These are phyloP conservation scores for Lecanosticta acicola DNA, from an alignment of 2,329 filamentous ascomycete species.

Conservation along the genomic window DNA sequence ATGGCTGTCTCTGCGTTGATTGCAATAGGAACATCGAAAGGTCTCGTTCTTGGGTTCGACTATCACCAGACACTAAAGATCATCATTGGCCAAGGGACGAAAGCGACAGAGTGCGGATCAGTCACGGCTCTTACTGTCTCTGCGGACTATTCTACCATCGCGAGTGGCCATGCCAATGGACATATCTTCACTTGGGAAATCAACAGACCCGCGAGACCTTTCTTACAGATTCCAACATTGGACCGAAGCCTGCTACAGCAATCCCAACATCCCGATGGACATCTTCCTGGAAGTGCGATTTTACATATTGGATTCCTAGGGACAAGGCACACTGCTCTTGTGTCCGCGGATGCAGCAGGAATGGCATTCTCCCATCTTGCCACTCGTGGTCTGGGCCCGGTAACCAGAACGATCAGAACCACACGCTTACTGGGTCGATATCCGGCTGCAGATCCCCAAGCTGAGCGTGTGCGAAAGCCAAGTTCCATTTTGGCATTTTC, in stretches of 20 bases:
- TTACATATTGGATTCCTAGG: slow-evolving; percentile 93
- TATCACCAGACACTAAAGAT: slow-evolving; percentile 93
- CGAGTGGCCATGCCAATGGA: slow-evolving; percentile 81
- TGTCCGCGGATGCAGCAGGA: slow-evolving; percentile 87
- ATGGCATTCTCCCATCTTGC: slow-evolving; percentile 99
- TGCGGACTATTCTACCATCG: slow-evolving; percentile 87
- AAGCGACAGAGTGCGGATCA: slow-evolving; percentile 85
- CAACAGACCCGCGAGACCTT: slow-evolving; percentile 72
- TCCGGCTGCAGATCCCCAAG: slow-evolving; percentile 60
- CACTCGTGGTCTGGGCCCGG: slow-evolving; percentile 78
- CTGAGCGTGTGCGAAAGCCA: slow-evolving; percentile 70
- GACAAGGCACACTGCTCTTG: slow-evolving; percentile 85
- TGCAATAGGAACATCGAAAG: slow-evolving; percentile 87
- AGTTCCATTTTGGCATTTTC: slow-evolving; percentile 93
- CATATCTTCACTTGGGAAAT: slow-evolving; percentile 98
- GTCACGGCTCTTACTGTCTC: slow-evolving; percentile 85
- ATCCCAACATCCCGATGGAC: slow-evolving; percentile 69
- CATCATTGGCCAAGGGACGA: slow-evolving; percentile 89
- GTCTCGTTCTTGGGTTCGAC: slow-evolving; percentile 91
- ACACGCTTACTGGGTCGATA: slow-evolving; percentile 88
- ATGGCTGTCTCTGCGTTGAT: slow-evolving; percentile 82
- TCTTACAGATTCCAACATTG: slow-evolving; percentile 77
- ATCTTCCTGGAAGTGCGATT: slow-evolving; percentile 69
- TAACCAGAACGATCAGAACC: slow-evolving; percentile 81
- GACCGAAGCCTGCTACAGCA: slow-evolving; percentile 57